These are phyloP conservation scores for Rhizopogon hawkerae DNA, from an alignment of 1,284 basidiomycete species.

Conservation along the genomic window DNA sequence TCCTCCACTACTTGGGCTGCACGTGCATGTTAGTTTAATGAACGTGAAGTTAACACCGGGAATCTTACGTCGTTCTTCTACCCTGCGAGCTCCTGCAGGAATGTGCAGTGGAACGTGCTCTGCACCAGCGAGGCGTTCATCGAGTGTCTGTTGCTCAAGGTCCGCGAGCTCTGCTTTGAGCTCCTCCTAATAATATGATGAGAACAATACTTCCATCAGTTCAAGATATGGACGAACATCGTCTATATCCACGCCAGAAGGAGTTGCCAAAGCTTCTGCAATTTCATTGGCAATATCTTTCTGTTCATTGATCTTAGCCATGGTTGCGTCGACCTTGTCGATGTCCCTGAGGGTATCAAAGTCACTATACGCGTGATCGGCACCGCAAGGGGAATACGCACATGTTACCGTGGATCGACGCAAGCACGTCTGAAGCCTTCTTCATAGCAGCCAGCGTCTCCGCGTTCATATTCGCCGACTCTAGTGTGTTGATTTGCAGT, in stretches of 20 bases:
- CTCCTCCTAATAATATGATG: conserved; percentile 52
- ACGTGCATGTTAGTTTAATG: conserved; percentile 13
- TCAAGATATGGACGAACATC: conserved; percentile 44
- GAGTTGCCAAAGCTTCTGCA: conserved; percentile 87
- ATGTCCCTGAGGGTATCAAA: conserved; percentile 53
- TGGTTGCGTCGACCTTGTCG: conserved; percentile 87
- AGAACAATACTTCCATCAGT: not conserved
- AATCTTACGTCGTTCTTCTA: conserved; percentile 47
- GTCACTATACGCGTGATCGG: conserved; percentile 5
- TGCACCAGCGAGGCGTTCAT: conserved; percentile 81
- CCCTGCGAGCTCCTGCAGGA: conserved; percentile 54
- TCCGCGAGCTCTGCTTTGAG: conserved; percentile 81
- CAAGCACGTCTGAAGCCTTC: conserved; percentile 88
- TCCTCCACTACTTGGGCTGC: conserved; percentile 56
- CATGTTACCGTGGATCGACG: conserved; percentile 89
- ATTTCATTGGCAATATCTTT: conserved; percentile 95
- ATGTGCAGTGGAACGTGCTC: conserved; percentile 87
- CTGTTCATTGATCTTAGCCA: conserved; percentile 88
- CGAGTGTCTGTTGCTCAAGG: conserved; percentile 87
- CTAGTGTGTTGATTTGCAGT: conserved; percentile 94
- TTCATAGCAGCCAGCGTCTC: conserved; percentile 99
- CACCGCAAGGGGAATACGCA: conserved; percentile 37
- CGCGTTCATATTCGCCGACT: conserved; percentile 96
- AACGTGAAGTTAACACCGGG: conserved; percentile 11
- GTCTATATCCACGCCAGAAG: conserved; percentile 59